Evolutionary conservation across 1,139 yeast genomes (phyloP).

Genomic region (Lodderomyces oxycetoniae): DNA sequence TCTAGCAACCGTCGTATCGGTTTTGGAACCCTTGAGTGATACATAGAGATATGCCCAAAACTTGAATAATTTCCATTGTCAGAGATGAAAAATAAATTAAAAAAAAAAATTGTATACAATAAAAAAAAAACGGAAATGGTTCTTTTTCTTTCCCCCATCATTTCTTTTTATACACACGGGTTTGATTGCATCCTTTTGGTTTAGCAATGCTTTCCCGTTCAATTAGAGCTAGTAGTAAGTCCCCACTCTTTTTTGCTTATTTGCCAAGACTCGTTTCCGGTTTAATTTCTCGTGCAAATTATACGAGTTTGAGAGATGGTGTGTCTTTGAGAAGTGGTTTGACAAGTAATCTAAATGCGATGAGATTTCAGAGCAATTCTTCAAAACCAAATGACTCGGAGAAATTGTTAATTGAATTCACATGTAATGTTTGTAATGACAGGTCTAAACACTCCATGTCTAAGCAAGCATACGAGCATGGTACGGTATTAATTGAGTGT

Average conservation of each 20-base stretch:
- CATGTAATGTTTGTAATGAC: constrained; percentile 82
- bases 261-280: background rate
- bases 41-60: too few species aligned
- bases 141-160: background rate
- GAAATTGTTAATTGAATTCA: constrained; percentile 75
- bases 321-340: too few species aligned
- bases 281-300: too few species aligned
- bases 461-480: constrained; percentile 83
- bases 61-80: too few species aligned
- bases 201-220: constrained; percentile 3
- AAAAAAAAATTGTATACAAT: too few species aligned
- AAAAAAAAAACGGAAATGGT: background rate
- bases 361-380: constrained; percentile 2
- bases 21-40: constrained; percentile 1
- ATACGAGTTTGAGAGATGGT: too few species aligned
- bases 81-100: background rate
- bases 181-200: background rate
- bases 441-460: constrained; percentile 85
- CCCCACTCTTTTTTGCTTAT: background rate
- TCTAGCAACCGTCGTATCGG: constrained; percentile 5
- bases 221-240: too few species aligned
- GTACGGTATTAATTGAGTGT: constrained; percentile 86
- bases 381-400: constrained; percentile 5
- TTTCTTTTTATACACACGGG: background rate
- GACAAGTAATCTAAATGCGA: too few species aligned